phyloP scores from a whole-genome alignment of 2,329 filamentous ascomycete genomes.

The Microdochium nivale region DNA sequence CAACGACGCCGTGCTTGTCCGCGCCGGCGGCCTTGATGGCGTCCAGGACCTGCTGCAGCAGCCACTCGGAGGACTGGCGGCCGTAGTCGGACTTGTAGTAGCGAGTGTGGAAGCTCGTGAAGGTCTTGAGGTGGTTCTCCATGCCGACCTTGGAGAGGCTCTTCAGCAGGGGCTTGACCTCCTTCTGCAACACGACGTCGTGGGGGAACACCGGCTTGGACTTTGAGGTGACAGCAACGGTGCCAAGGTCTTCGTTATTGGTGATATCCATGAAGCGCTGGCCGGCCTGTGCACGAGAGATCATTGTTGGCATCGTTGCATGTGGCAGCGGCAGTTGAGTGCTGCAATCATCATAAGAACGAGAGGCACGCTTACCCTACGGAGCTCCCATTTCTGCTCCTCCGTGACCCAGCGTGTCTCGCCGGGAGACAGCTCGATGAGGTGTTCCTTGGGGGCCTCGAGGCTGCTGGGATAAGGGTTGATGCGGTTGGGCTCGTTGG shows the following conservation, averaged over 20 bases:
- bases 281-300: constrained; percentile 51
- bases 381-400: constrained; percentile 88
- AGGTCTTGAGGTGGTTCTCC: constrained; percentile 66
- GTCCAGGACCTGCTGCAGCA: constrained; percentile 64
- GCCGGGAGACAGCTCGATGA: constrained; percentile 80
- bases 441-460: constrained; percentile 43
- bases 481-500: constrained; percentile 40
- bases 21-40: constrained; percentile 67
- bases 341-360: constrained; percentile 2
- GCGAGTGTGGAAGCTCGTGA: constrained; percentile 72
- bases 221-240: constrained; percentile 24
- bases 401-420: constrained; percentile 84
- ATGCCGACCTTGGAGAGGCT: constrained; percentile 70
- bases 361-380: constrained; percentile 52
- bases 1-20: constrained; percentile 54
- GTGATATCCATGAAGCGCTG: constrained; percentile 94
- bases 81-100: constrained; percentile 77
- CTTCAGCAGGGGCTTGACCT: constrained; percentile 57
- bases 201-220: constrained; percentile 55
- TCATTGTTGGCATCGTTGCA: constrained; percentile 5
- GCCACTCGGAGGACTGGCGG: constrained; percentile 78
- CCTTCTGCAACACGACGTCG: constrained; percentile 54
- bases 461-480: constrained; percentile 34
- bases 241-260: constrained; percentile 56
- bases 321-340: neutral